Conservation (phyloP, 2,329 filamentous ascomycete genomes). For the Thermoascus crustaceus region DNA sequence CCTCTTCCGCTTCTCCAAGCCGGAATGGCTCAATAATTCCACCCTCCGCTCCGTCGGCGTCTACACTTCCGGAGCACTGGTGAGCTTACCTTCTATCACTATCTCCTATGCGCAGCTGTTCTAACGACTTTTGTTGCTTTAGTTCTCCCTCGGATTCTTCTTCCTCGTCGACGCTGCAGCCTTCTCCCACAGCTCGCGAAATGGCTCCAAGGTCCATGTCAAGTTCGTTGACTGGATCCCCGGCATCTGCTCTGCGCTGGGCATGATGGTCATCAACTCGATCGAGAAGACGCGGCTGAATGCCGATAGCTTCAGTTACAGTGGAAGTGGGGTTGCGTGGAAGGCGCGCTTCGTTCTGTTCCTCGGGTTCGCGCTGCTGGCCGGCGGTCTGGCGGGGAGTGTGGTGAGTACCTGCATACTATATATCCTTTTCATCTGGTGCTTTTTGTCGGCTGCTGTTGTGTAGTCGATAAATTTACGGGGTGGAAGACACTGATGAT, state of each 20-base stretch:
- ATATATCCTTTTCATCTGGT: conserved; percentile 3
- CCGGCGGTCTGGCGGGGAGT: conserved; percentile 58
- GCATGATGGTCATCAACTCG: conserved; percentile 65
- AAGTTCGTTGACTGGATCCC: conserved; percentile 67
- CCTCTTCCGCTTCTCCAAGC: conserved; percentile 60
- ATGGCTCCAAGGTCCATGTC: conserved; percentile 55
- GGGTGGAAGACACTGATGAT: background rate
- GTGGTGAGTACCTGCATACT: conserved; percentile 42
- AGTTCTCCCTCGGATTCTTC: conserved; percentile 65
- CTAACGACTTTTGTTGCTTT: background rate
- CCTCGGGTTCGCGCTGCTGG: conserved; percentile 60
- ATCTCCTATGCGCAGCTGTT: background rate
- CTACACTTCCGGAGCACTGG: conserved; percentile 58
- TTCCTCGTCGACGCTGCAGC: conserved; percentile 59
- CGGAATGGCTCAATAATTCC: conserved; percentile 58
- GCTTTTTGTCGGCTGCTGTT: background rate
- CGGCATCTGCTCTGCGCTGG: conserved; percentile 59
- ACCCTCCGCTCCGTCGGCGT: conserved; percentile 57
- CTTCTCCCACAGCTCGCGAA: conserved; percentile 54
- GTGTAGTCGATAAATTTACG: background rate
- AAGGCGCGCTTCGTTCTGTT: conserved; percentile 62
- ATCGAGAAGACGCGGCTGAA: conserved; percentile 60
- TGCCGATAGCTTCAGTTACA: conserved; percentile 58
- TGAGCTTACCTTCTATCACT: conserved; percentile 29
- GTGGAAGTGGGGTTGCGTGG: conserved; percentile 60